phyloP scores from a whole-genome alignment of 1,139 yeast genomes.

The Trichomonascaceae sp. region DNA sequence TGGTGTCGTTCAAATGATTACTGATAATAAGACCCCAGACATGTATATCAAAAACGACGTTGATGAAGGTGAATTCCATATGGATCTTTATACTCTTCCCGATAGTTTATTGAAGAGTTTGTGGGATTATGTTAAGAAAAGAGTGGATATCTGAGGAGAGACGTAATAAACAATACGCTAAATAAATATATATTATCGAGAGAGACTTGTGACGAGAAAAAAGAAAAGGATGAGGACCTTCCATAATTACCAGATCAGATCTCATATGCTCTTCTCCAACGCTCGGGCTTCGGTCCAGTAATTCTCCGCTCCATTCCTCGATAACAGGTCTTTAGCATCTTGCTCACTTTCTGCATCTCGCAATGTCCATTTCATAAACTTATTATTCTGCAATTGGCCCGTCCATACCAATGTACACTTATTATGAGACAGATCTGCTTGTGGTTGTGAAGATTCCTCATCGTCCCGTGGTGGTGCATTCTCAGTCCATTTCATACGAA shows the following conservation, averaged over 20 bases:
- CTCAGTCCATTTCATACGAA: slow-evolving; percentile 68
- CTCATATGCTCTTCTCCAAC: no score
- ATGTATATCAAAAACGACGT: slow-evolving; percentile 96
- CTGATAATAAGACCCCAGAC: slow-evolving; percentile 90
- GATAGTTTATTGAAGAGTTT: slow-evolving; percentile 85
- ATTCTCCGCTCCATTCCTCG: slow-evolving; percentile 47
- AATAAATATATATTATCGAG: no score
- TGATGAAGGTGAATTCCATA: slow-evolving; percentile 95
- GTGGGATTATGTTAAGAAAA: slow-evolving; percentile 86
- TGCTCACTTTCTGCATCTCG: slow-evolving; percentile 47
- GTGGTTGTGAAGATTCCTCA: slow-evolving; percentile 15
- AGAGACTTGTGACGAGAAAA: no score
- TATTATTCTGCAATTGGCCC: slow-evolving; percentile 53
- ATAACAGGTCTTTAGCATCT: slow-evolving; percentile 48
- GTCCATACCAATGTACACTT: slow-evolving; percentile 63
- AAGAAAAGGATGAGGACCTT: no score
- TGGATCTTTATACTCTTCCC: slow-evolving; percentile 92
- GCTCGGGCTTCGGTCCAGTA: slow-evolving; percentile 44
- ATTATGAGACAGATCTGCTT: slow-evolving; percentile 42
- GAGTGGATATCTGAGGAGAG: slow-evolving; percentile 22
- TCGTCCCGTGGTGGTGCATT: slow-evolving; percentile 31
- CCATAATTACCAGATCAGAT: no score
- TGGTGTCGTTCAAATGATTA: slow-evolving; percentile 95
- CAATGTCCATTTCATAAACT: slow-evolving; percentile 59
- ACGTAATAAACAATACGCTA: background rate